Percentiles rank a stretch among this genome's conserved stretches.
Evolutionary conservation across 768 basidiomycete genomes (phyloP).

Genomic region (Chiua virens): DNA sequence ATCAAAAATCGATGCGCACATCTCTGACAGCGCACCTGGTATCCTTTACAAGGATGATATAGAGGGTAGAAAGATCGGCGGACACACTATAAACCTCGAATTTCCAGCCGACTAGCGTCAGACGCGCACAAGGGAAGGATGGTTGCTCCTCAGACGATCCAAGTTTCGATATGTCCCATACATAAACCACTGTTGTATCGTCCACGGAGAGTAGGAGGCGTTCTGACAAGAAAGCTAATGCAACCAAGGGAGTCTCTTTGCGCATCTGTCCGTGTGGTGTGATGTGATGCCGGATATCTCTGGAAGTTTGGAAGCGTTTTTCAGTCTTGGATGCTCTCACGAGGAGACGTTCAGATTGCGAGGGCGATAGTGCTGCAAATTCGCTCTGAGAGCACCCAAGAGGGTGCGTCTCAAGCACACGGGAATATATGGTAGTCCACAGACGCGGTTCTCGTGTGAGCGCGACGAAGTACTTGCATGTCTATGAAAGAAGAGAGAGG

Average conservation of each 20-base stretch:
- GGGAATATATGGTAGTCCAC: slow-evolving; percentile 1
- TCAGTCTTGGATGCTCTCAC: slow-evolving; percentile 3
- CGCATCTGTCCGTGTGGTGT: neutral
- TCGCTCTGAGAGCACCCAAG: slow-evolving; percentile 5
- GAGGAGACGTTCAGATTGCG: slow-evolving; percentile 4
- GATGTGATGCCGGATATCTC: neutral
- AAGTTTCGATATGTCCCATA: slow-evolving; percentile 23
- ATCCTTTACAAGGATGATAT: slow-evolving; percentile 5
- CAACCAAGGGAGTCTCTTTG: neutral
- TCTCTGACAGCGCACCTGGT: slow-evolving; percentile 5
- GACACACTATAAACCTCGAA: slow-evolving; percentile 3
- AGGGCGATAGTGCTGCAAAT: neutral
- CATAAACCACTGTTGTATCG: slow-evolving; percentile 1
- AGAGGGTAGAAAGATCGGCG: slow-evolving; percentile 11
- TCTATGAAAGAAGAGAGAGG: neutral
- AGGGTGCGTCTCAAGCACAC: slow-evolving; percentile 1
- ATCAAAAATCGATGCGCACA: neutral
- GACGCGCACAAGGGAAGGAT: slow-evolving; percentile 1
- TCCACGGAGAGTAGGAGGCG: slow-evolving; percentile 12
- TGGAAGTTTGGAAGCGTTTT: neutral
- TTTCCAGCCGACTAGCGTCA: slow-evolving; percentile 7
- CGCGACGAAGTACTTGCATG: slow-evolving; percentile 5
- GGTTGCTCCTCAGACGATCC: no score
- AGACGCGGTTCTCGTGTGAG: slow-evolving; percentile 2
- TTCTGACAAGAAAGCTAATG: slow-evolving; percentile 9